phyloP scores from a whole-genome alignment of 495 filamentous ascomycete genomes.

The Podospora conica region DNA sequence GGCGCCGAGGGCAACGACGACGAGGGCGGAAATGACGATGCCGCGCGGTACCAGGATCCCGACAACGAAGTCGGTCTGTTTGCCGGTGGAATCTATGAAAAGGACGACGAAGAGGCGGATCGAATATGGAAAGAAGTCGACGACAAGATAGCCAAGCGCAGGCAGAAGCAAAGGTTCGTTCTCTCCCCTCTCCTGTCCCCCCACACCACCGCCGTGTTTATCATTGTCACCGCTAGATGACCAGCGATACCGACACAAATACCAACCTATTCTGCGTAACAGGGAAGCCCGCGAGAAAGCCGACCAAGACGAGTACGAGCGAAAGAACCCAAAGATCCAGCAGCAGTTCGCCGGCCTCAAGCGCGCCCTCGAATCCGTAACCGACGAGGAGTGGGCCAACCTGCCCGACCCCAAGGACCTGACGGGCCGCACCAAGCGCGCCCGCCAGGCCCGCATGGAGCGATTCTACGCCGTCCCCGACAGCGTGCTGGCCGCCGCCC shows the following conservation, averaged over 20 bases:
- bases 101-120: constrained; percentile 96
- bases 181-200: constrained; percentile 14
- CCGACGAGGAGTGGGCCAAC: constrained; percentile 94
- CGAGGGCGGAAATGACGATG: constrained; percentile 61
- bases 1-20: constrained; percentile 69
- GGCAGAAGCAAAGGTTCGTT: constrained; percentile 86
- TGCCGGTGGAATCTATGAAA: constrained; percentile 86
- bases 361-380: constrained; percentile 76
- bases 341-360: constrained; percentile 97
- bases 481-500: constrained; percentile 84
- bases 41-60: constrained; percentile 88
- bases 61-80: constrained; percentile 97
- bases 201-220: constrained; percentile 2
- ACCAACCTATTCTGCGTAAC: constrained; percentile 56
- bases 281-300: constrained; percentile 94
- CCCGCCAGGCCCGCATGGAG: constrained; percentile 72
- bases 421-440: constrained; percentile 84
- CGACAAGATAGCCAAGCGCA: constrained; percentile 87
- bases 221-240: constrained; percentile 10
- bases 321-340: constrained; percentile 96
- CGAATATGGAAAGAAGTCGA: constrained; percentile 91
- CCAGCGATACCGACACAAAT: constrained; percentile 15
- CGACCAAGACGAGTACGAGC: constrained; percentile 91
- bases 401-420: constrained; percentile 94
- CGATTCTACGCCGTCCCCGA: constrained; percentile 96